Conservation (phyloP, 208 protist genomes). For the Acanthamoeba triangularis region DNA sequence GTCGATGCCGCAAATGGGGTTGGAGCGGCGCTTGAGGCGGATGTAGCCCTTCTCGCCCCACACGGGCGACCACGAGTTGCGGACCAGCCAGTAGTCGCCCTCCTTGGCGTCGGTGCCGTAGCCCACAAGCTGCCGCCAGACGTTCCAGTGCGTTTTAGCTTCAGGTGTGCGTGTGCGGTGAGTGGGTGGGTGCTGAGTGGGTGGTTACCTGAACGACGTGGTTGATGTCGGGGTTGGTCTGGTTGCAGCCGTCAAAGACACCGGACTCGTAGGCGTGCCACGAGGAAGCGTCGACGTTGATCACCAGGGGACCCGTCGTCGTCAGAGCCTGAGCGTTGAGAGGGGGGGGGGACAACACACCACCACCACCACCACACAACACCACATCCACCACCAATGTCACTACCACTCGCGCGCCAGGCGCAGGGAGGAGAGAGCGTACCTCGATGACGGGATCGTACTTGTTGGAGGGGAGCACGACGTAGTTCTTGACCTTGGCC, state of each 20-base stretch:
- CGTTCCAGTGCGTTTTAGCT: too few species aligned
- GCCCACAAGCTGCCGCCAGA: slow-evolving; percentile 82
- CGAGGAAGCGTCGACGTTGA: slow-evolving; percentile 78
- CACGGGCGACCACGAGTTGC: slow-evolving; percentile 87
- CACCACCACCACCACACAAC: too few species aligned
- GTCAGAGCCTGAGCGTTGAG: slow-evolving; percentile 17
- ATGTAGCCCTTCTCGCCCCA: slow-evolving; percentile 91
- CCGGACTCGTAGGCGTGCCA: slow-evolving; percentile 80
- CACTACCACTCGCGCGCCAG: too few species aligned
- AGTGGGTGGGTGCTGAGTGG: not conserved
- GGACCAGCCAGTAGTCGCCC: slow-evolving; percentile 88
- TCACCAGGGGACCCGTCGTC: slow-evolving; percentile 80
- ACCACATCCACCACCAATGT: not conserved
- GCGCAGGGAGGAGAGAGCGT: too few species aligned
- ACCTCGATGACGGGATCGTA: slow-evolving; percentile 29
- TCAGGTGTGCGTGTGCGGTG: too few species aligned
- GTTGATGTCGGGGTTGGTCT: slow-evolving; percentile 83
- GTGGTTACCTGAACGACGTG: slow-evolving; percentile 81
- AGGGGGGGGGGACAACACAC: too few species aligned
- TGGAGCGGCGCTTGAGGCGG: slow-evolving; percentile 76
- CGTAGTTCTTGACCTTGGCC: slow-evolving; percentile 72
- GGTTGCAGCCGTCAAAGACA: slow-evolving; percentile 80
- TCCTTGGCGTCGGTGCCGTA: slow-evolving; percentile 84
- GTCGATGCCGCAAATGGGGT: slow-evolving; percentile 53
- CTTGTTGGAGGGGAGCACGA: slow-evolving; percentile 48